phyloP scores from a whole-genome alignment of 2,329 filamentous ascomycete species.

The Exophiala sp. region DNA sequence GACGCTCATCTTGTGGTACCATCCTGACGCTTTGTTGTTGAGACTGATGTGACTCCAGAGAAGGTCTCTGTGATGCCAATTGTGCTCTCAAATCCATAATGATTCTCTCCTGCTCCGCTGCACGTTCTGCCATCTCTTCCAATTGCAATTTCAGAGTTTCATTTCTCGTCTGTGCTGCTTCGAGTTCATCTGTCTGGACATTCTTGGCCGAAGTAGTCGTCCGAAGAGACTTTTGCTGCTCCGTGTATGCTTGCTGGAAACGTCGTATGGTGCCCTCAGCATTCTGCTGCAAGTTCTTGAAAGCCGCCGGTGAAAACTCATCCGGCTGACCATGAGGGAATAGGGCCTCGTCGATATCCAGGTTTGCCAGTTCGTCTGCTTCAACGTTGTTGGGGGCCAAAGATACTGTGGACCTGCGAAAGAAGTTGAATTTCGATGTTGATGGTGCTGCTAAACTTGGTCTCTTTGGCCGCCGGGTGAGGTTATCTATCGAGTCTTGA shows the following conservation, averaged over 20 bases:
- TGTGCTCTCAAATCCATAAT: conserved; percentile 52
- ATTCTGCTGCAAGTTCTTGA: conserved; percentile 55
- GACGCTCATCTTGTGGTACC: conserved; percentile 25
- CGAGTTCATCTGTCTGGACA: conserved; percentile 58
- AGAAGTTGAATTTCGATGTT: conserved; percentile 43
- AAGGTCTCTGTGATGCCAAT: conserved; percentile 34
- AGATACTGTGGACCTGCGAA: conserved; percentile 37
- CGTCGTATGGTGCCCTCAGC: conserved; percentile 54
- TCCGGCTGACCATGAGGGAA: conserved; percentile 52
- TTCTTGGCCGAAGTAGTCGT: conserved; percentile 54
- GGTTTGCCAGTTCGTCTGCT: conserved; percentile 52
- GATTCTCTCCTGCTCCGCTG: conserved; percentile 54
- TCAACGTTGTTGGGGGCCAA: conserved; percentile 26
- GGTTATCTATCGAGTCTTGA: conserved; percentile 16
- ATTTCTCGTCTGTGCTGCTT: conserved; percentile 57
- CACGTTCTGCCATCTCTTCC: conserved; percentile 56
- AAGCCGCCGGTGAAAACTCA: conserved; percentile 50
- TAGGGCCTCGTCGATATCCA: conserved; percentile 54
- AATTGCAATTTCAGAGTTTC: conserved; percentile 59
- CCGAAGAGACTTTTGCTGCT: conserved; percentile 48
- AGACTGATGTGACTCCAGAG: conserved; percentile 9
- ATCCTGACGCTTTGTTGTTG: conserved; percentile 32
- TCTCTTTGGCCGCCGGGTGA: conserved; percentile 25
- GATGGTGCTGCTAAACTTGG: conserved; percentile 32
- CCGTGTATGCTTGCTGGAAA: conserved; percentile 56